phyloP scores from a whole-genome alignment of 306 rosid species.

The Prunus campanulata region DNA sequence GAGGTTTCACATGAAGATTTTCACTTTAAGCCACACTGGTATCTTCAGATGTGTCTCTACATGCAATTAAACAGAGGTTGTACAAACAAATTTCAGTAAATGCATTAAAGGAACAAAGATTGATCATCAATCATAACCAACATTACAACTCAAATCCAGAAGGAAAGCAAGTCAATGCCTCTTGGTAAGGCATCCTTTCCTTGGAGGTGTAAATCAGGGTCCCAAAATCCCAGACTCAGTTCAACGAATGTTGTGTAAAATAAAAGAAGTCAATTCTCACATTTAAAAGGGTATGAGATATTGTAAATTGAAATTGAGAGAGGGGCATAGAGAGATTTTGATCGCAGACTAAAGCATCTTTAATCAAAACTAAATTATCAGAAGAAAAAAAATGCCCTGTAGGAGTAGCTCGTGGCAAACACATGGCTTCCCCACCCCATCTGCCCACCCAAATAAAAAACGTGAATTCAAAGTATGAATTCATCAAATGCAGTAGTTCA shows the following conservation, averaged over 20 bases:
- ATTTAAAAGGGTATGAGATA: not conserved
- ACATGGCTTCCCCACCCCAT: no score
- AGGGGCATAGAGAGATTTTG: not conserved
- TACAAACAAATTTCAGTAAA: constrained; percentile 25
- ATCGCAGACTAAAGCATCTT: not conserved
- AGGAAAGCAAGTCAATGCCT: constrained; percentile 13
- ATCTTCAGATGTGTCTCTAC: constrained; percentile 9
- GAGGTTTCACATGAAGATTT: constrained; percentile 20
- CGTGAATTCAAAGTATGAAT: not conserved
- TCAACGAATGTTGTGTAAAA: not conserved
- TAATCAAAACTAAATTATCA: not conserved
- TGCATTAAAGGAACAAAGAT: constrained; percentile 9
- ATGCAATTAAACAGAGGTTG: constrained; percentile 14
- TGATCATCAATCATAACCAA: constrained; percentile 8
- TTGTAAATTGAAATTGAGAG: not conserved
- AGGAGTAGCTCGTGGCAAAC: not conserved
- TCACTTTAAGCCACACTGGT: constrained; percentile 13
- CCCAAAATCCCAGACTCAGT: not conserved
- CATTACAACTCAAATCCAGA: constrained; percentile 14
- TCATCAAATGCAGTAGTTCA: not conserved
- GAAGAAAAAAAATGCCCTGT: not conserved
- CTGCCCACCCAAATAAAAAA: no score
- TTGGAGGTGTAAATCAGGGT: not conserved
- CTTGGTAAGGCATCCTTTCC: not conserved
- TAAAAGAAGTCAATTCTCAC: not conserved